Base-by-base conservation (phyloP, 1,284 basidiomycete species). In the Malassezia brasiliensis region DNA sequence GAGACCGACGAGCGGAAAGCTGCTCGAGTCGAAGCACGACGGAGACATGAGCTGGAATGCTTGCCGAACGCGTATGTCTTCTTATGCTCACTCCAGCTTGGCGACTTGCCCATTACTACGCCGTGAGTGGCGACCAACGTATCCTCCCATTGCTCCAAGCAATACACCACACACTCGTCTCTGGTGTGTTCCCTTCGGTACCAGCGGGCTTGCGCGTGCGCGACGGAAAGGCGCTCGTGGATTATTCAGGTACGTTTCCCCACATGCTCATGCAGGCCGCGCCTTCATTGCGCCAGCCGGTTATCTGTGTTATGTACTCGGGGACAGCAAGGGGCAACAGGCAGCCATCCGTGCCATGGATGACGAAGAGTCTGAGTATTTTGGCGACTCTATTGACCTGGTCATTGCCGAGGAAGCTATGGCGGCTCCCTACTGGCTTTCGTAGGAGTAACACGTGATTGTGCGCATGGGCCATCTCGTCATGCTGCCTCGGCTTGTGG, bases 11-110 rank as follows among this genome's bases (percentile, higher is more conserved):
- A 44, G 50, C 1, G 65, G 65, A 1, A 62, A 70, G 34, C 49
- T 66, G 25, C 47, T 70, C 12, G 68, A 70, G 37, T 53, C 57
- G 25, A 61, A 67, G 20, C 48, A 66, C 45, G 68, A 70, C 47
- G 68, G 68, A 3, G 50, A 59, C 0, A 56, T 68, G 42, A 62
- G 61, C 51, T 70, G 68, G 68, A 70, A 70, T 48, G 67, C 68
- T 1, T 70, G 68, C 36, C 59, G 68, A 7, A 70, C 68, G 5
- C 65, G 56, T 57, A 49, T 19, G 56, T 57, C 0, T 35, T 30
- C 17, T 15, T 40, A 22, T 40, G 14, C 49, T 39, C 11, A 28
- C 12, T 9, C 15, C 37, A 57, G 56, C 67, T 0, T 70, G 68
- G 68, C 57, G 68, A 1, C 61, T 70, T 7, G 56, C 65, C 0